Evolutionary conservation across 2,329 filamentous ascomycete species (phyloP), one percentile per base, ranked within the genome.

Genomic region (Stemphylium beticola): DNA sequence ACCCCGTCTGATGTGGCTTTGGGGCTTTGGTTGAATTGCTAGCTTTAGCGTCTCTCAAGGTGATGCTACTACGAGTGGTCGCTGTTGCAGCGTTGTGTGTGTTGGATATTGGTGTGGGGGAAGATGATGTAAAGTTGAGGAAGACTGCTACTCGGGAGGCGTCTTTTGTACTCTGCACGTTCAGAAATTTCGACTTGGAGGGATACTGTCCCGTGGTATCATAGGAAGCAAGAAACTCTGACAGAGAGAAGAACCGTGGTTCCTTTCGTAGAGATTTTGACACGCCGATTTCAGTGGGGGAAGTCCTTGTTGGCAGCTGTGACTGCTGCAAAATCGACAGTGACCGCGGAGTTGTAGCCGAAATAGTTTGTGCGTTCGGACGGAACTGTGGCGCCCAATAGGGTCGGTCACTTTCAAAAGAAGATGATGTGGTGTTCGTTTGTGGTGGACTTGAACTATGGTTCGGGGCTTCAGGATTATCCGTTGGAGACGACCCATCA

Each of bases 361-460:
- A 15, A 14, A 15, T n/a, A 1, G 26, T 32, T 18, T n/a, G 20
- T 12, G 34, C 24, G 14, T 67, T 55, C 10, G 63, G 57, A 15
- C 51, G 58, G 29, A 66, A 65, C 20, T 67, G 62, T 15, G 62
- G 60, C n/a, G 59, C 55, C 67, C 68, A 71, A 45, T 61, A 51
- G 40, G 67, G 58, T 33, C 58, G 53, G 10, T 67, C 53, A 14
- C 40, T 44, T 11, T 64, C 55, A 12, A 52, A 26, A 9, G 39
- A 41, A 31, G 44, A 41, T 2, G 26, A 36, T 39, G 32, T 45
- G 11, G 40, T 31, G 40, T 15, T 7, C 2, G 44, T 47, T 7
- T 24, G 22, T 29, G 41, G 40, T 18, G 39, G 18, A 22, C 12
- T 12, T 40, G 11, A 14, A 41, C 20, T 34, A 7, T 26, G 33